A percentile compares a stretch with the other conserved stretches of the same genome.
Evolutionary conservation across 1,139 yeast species (phyloP).

Genomic region (Lodderomyces margitis): DNA sequence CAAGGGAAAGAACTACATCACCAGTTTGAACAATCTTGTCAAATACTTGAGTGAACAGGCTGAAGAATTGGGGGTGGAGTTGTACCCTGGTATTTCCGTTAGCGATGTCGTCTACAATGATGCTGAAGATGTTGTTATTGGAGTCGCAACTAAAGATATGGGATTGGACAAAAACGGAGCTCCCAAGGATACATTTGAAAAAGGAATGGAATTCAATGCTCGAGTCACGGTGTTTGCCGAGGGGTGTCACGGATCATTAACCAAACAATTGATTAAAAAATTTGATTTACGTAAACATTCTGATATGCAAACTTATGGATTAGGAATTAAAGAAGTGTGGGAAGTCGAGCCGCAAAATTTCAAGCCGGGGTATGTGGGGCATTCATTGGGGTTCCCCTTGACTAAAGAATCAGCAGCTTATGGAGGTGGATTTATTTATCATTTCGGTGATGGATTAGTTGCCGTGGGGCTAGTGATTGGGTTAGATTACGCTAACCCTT

Average conservation of each 20-base stretch:
- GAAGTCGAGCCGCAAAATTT: constrained; percentile 86
- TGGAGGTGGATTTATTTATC: constrained; percentile 97
- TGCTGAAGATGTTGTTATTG: constrained; percentile 53
- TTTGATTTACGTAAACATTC: constrained; percentile 64
- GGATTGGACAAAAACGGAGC: constrained; percentile 74
- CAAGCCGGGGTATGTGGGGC: constrained; percentile 78
- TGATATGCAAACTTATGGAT: constrained; percentile 87
- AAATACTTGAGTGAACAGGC: constrained; percentile 85
- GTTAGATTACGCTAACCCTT: constrained; percentile 89
- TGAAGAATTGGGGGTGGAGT: constrained; percentile 89
- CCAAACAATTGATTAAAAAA: constrained; percentile 71
- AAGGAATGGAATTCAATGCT: constrained; percentile 96
- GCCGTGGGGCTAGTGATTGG: constrained; percentile 91
- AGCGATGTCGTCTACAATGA: constrained; percentile 67
- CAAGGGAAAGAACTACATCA: constrained; percentile 78
- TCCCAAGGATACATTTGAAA: constrained; percentile 79
- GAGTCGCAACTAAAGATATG: constrained; percentile 92
- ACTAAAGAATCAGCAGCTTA: constrained; percentile 53
- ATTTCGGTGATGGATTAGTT: constrained; percentile 90
- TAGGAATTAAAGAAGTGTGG: constrained; percentile 97
- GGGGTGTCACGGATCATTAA: constrained; percentile 94
- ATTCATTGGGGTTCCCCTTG: constrained; percentile 88
- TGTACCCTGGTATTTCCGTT: constrained; percentile 91
- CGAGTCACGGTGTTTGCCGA: constrained; percentile 86
- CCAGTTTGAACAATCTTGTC: constrained; percentile 77